Evolutionary conservation across 495 filamentous ascomycete species (phyloP).

Genomic region (Hypoxylon fragiforme): DNA sequence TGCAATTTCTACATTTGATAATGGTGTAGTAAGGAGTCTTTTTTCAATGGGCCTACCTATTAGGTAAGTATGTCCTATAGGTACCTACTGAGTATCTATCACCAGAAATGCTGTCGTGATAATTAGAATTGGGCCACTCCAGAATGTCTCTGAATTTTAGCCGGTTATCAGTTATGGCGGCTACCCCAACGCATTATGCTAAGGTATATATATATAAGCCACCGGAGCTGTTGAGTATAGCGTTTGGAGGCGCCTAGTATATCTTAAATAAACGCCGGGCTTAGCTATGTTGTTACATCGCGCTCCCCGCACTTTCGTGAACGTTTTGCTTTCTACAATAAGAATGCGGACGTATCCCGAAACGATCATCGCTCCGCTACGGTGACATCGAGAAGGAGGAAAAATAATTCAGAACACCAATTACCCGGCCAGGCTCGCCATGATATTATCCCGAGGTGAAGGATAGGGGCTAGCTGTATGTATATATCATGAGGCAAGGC

Average conservation of each 20-base stretch:
- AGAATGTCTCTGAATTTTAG: constrained; percentile 11
- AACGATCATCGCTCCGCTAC: constrained; percentile 10
- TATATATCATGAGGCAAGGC: constrained; percentile 24
- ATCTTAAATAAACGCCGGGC: not conserved
- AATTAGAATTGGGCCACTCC: not conserved
- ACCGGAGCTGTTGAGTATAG: not conserved
- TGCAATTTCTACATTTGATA: constrained; percentile 19
- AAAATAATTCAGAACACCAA: constrained; percentile 15
- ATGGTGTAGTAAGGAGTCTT: constrained; percentile 5
- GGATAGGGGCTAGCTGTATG: constrained; percentile 3
- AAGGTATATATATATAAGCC: too few species aligned
- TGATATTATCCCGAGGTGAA: constrained; percentile 24
- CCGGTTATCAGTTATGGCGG: too few species aligned
- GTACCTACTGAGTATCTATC: too few species aligned
- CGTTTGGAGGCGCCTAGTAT: not conserved
- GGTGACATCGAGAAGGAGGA: constrained; percentile 20
- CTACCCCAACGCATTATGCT: too few species aligned
- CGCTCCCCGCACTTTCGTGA: constrained; percentile 12
- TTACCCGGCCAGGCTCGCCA: constrained; percentile 28
- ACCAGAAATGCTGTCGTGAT: too few species aligned
- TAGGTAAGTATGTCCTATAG: too few species aligned
- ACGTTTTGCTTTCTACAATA: constrained; percentile 14
- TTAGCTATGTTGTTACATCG: constrained; percentile 19
- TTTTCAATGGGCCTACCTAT: too few species aligned
- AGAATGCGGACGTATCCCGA: constrained; percentile 25